phyloP scores from a whole-genome alignment of 805 yeast species.

The Hanseniaspora taiwanica region DNA sequence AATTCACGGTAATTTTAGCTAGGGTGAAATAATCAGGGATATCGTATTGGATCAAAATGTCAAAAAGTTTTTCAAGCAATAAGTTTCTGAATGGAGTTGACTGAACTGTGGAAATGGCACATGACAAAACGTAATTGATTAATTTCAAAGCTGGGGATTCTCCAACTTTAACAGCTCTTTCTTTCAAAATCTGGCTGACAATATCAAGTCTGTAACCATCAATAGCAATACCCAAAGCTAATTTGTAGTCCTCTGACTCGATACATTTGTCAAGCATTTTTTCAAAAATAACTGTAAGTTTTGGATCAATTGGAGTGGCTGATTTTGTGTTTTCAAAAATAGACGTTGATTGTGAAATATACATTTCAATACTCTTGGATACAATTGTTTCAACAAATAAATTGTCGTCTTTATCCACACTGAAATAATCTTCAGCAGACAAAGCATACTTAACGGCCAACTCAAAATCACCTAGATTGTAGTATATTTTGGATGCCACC shows the following conservation, averaged over 20 bases:
- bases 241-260: conserved; percentile 51
- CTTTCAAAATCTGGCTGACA: conserved; percentile 43
- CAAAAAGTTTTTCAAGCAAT: conserved; percentile 50
- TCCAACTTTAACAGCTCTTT: conserved; percentile 25
- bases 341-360: conserved; percentile 50
- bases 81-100: conserved; percentile 53
- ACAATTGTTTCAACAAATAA: conserved; percentile 90
- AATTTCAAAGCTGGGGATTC: conserved; percentile 43
- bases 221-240: conserved; percentile 82
- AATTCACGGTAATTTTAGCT: conserved; percentile 76
- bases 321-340: conserved; percentile 27
- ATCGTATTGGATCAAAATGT: conserved; percentile 41
- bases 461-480: conserved; percentile 88
- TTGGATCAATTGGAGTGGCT: conserved; percentile 36
- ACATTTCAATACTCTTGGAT: conserved; percentile 79
- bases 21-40: conserved; percentile 73
- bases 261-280: conserved; percentile 77
- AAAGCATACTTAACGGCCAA: conserved; percentile 81
- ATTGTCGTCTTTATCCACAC: conserved; percentile 47
- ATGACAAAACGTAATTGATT: conserved; percentile 62
- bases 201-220: conserved; percentile 82
- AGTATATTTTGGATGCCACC: conserved; percentile 79
- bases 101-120: conserved; percentile 54
- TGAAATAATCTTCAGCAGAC: conserved; percentile 68
- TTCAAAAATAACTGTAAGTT: conserved; percentile 61